phyloP scores from a whole-genome alignment of 768 basidiomycete species.

The Pisolithus tinctorius region DNA sequence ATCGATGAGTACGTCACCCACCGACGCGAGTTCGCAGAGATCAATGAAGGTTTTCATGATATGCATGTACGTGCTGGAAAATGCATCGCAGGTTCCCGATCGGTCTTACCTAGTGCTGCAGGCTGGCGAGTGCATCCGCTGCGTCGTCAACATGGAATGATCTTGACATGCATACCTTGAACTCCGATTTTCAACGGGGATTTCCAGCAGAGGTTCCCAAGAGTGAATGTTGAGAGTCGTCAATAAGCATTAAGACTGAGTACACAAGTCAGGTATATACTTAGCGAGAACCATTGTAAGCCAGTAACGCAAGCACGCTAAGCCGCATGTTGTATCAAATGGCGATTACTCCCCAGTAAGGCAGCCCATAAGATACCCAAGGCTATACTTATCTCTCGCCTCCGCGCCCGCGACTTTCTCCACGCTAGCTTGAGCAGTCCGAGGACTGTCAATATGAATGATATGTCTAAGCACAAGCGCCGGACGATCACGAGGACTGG shows the following conservation, averaged over 20 bases:
- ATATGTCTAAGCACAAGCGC: slow-evolving; percentile 70
- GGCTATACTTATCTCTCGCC: slow-evolving; percentile 62
- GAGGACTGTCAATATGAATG: slow-evolving; percentile 64
- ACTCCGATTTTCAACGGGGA: slow-evolving; percentile 3
- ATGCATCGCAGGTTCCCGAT: not conserved
- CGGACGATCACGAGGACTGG: slow-evolving; percentile 64
- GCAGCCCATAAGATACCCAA: slow-evolving; percentile 66
- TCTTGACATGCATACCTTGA: not conserved
- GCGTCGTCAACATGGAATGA: slow-evolving; percentile 85
- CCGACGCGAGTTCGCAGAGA: slow-evolving; percentile 60
- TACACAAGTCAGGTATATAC: slow-evolving; percentile 8
- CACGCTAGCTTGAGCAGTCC: slow-evolving; percentile 52
- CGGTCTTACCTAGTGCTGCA: slow-evolving; percentile 22
- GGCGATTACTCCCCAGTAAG: slow-evolving; percentile 48
- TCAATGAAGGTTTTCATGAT: slow-evolving; percentile 86
- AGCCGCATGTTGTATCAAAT: slow-evolving; percentile 45
- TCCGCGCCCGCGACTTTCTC: slow-evolving; percentile 61
- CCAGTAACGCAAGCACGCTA: slow-evolving; percentile 1
- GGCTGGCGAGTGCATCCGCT: slow-evolving; percentile 88
- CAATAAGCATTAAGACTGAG: not conserved
- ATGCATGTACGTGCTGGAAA: slow-evolving; percentile 78
- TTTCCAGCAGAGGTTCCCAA: not conserved
- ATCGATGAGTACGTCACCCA: slow-evolving; percentile 98
- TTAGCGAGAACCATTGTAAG: slow-evolving; percentile 1
- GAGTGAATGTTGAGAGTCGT: not conserved